A percentile compares a stretch with the other conserved stretches of the same genome.
These are phyloP conservation scores for Trifolium repens DNA, from an alignment of 306 rosid species.

Conservation along the genomic window DNA sequence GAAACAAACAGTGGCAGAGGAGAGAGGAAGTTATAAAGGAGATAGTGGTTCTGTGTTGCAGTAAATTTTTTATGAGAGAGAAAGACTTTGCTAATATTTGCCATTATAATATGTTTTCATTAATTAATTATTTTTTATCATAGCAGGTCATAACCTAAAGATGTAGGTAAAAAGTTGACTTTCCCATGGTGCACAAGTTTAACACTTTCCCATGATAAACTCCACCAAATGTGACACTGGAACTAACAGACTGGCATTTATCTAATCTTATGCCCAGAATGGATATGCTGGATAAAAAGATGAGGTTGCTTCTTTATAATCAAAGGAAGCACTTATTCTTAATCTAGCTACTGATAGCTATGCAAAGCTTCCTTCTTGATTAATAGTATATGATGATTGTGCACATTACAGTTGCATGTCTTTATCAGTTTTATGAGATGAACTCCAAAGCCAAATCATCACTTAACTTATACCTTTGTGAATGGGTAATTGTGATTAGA, in stretches of 20 bases:
- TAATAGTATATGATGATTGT: background rate
- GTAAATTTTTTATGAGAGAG: no score
- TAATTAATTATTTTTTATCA: no score
- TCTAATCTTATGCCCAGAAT: conserved; percentile 11
- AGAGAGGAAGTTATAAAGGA: no score
- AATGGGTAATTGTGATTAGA: conserved; percentile 10
- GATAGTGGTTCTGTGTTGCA: no score
- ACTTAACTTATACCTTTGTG: conserved; percentile 31
- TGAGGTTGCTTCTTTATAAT: conserved; percentile 13
- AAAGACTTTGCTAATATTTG: no score
- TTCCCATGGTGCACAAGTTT: no score
- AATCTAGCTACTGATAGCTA: conserved; percentile 20
- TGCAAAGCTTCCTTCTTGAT: conserved; percentile 14
- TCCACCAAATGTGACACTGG: background rate
- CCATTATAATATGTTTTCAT: no score
- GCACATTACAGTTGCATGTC: conserved; percentile 41
- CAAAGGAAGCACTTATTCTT: conserved; percentile 26
- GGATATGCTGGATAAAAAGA: conserved; percentile 8
- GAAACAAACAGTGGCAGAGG: no score
- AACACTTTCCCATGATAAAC: no score
- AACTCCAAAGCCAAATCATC: background rate
- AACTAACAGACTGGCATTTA: background rate
- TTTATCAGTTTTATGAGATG: conserved; percentile 20
- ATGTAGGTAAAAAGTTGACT: no score
- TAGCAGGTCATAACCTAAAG: no score